phyloP scores from a whole-genome alignment of 2,329 filamentous ascomycete species.

The Fusarium duplospermum region DNA sequence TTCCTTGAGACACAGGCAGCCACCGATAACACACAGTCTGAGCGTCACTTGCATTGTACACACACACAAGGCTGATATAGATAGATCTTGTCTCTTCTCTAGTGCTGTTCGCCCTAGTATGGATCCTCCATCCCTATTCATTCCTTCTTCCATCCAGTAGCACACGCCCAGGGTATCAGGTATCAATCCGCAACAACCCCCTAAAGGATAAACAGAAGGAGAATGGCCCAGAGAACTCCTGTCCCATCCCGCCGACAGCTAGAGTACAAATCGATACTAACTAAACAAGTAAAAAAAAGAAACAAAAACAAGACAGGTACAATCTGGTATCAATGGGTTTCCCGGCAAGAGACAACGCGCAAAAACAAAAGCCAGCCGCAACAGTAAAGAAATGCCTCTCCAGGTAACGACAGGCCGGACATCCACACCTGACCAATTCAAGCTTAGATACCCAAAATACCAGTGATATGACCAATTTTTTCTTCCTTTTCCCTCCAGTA shows the following conservation, averaged over 20 bases:
- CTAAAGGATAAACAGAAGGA: conserved; percentile 17
- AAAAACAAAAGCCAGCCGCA: conserved; percentile 8
- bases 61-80: background rate
- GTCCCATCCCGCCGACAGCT: conserved; percentile 13
- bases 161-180: conserved; percentile 32
- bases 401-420: background rate
- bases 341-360: conserved; percentile 12
- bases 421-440: background rate
- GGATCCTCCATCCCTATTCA: background rate
- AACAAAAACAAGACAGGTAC: conserved; percentile 18
- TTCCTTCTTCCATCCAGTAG: background rate
- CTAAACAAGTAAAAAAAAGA: conserved; percentile 1
- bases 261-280: conserved; percentile 6
- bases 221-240: conserved; percentile 28
- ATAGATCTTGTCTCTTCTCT: conserved; percentile 9
- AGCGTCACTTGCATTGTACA: background rate
- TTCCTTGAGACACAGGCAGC: background rate
- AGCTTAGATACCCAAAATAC: conserved; percentile 1
- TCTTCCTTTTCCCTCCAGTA: background rate
- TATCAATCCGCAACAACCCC: conserved; percentile 17
- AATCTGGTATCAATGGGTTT: conserved; percentile 36
- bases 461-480: background rate
- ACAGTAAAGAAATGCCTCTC: background rate
- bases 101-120: conserved; percentile 19
- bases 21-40: background rate